Percentiles rank a stretch among this genome's conserved stretches.
Evolutionary conservation across 2,329 filamentous ascomycete species (phyloP).

Genomic region (Lecanicillium sp.): DNA sequence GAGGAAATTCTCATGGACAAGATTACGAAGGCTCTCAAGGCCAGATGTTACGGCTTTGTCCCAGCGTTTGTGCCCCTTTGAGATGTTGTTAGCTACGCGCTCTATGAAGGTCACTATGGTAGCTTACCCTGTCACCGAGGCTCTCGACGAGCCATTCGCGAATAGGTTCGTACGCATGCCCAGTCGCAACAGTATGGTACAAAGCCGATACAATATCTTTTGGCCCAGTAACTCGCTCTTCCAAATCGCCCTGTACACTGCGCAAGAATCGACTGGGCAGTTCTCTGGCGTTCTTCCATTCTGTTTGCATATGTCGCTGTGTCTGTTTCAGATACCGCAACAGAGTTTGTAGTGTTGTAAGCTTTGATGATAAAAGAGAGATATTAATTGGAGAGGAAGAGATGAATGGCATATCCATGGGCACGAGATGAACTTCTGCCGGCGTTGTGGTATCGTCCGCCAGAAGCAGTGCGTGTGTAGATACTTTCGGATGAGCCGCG

Average conservation of each 20-base stretch:
- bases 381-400: slow-evolving; percentile 71
- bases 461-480: slow-evolving; percentile 68
- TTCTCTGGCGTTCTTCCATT: slow-evolving; percentile 77
- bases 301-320: slow-evolving; percentile 67
- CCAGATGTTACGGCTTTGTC: slow-evolving; percentile 76
- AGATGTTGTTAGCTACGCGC: slow-evolving; percentile 3
- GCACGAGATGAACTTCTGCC: slow-evolving; percentile 47
- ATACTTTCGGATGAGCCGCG: slow-evolving; percentile 62
- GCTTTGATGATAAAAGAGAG: slow-evolving; percentile 76
- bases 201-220: slow-evolving; percentile 62
- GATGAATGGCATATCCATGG: slow-evolving; percentile 77
- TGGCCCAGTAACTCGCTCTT: slow-evolving; percentile 47
- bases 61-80: slow-evolving; percentile 85
- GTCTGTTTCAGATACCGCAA: slow-evolving; percentile 78
- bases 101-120: not conserved
- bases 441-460: slow-evolving; percentile 24
- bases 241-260: slow-evolving; percentile 67
- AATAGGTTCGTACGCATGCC: slow-evolving; percentile 65
- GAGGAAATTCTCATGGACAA: slow-evolving; percentile 81
- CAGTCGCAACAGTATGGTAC: slow-evolving; percentile 78
- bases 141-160: slow-evolving; percentile 86
- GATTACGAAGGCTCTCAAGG: slow-evolving; percentile 65
- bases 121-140: slow-evolving; percentile 63
- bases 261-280: slow-evolving; percentile 70
- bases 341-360: slow-evolving; percentile 79